Conservation (phyloP, 2,329 filamentous ascomycete genomes). For the Truncatella angustata region DNA sequence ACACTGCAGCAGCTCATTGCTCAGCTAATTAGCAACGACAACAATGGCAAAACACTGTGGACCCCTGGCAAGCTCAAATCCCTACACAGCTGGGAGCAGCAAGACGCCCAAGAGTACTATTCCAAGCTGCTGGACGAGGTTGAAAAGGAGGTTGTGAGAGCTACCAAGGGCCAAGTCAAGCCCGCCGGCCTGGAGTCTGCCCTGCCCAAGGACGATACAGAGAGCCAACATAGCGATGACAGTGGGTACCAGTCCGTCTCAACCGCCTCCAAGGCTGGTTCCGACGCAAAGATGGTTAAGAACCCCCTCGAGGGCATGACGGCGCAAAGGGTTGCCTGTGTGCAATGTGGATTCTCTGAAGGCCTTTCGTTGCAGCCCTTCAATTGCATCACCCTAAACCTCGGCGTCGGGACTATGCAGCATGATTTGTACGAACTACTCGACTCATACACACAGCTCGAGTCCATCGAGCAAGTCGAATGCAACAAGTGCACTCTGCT, state of each 20-base stretch:
- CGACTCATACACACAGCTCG: slow-evolving; percentile 80
- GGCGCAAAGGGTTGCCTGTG: slow-evolving; percentile 86
- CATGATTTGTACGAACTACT: slow-evolving; percentile 78
- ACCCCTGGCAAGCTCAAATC: slow-evolving; percentile 79
- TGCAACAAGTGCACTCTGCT: slow-evolving; percentile 88
- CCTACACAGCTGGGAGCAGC: slow-evolving; percentile 93
- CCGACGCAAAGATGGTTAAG: slow-evolving; percentile 40
- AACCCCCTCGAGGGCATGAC: slow-evolving; percentile 87
- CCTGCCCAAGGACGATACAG: slow-evolving; percentile 34
- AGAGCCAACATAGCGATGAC: slow-evolving; percentile 53
- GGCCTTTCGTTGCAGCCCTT: slow-evolving; percentile 89
- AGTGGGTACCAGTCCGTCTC: slow-evolving; percentile 54
- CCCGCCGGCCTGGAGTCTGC: slow-evolving; percentile 40
- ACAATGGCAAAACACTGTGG: slow-evolving; percentile 78
- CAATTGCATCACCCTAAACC: slow-evolving; percentile 85
- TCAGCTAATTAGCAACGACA: slow-evolving; percentile 66
- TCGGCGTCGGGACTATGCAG: slow-evolving; percentile 59
- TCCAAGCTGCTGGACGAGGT: slow-evolving; percentile 84
- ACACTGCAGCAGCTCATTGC: slow-evolving; percentile 64
- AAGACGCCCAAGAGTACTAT: slow-evolving; percentile 97
- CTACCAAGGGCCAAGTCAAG: slow-evolving; percentile 32
- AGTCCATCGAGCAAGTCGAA: slow-evolving; percentile 84
- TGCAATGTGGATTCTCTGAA: slow-evolving; percentile 80
- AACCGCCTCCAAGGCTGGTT: slow-evolving; percentile 32
- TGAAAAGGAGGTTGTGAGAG: slow-evolving; percentile 69